Evolutionary conservation across 2,329 filamentous ascomycete genomes (phyloP).

Genomic region (Zasmidium angulare): DNA sequence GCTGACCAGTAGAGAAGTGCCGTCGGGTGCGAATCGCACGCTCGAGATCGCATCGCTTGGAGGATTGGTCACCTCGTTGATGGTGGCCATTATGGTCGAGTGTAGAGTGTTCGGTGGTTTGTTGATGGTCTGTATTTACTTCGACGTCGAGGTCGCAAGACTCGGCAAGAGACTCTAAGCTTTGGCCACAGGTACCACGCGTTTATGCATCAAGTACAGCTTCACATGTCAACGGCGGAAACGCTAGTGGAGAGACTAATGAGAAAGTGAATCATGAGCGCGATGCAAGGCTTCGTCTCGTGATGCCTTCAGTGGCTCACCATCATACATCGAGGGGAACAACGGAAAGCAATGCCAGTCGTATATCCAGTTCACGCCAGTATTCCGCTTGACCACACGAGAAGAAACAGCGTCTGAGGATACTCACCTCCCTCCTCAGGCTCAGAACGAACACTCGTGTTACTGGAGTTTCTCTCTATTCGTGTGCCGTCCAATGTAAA

Average conservation of each 20-base stretch:
- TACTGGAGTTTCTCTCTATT: too few species aligned
- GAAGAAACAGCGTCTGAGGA: too few species aligned
- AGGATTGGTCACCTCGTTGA: conserved; percentile 69
- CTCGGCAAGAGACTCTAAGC: background rate
- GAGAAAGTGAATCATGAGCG: too few species aligned
- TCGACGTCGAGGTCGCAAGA: background rate
- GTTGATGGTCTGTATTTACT: background rate
- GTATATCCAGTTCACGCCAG: background rate
- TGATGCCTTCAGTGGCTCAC: too few species aligned
- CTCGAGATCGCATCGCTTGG: conserved; percentile 86
- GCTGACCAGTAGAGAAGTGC: conserved; percentile 77
- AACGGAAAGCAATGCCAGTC: background rate
- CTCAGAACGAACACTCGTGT: too few species aligned
- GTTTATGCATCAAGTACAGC: background rate
- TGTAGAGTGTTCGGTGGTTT: background rate
- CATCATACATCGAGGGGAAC: too few species aligned
- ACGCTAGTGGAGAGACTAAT: too few species aligned
- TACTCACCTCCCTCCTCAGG: too few species aligned
- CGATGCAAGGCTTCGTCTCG: too few species aligned
- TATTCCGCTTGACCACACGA: background rate
- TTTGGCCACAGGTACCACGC: background rate
- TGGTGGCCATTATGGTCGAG: conserved; percentile 14
- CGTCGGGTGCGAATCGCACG: conserved; percentile 80
- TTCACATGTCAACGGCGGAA: conserved; percentile 2
- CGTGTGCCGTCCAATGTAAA: too few species aligned